phyloP scores from a whole-genome alignment of 202 grass and related monocot genomes.

The Digitaria exilis region DNA sequence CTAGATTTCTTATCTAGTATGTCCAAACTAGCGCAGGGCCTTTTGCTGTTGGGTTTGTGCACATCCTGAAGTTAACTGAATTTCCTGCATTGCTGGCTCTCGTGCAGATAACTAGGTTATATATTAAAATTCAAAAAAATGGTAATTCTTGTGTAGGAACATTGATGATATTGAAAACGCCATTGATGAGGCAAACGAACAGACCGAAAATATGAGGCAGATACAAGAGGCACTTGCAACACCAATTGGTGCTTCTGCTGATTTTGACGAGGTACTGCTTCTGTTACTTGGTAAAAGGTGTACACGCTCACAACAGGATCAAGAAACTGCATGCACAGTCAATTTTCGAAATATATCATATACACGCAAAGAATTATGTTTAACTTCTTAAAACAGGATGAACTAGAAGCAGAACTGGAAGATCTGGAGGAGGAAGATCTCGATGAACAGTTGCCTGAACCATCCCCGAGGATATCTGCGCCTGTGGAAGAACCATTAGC shows the following conservation, averaged over 20 bases:
- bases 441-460: slow-evolving; percentile 30
- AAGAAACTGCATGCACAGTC: not conserved
- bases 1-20: not conserved
- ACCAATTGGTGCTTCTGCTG: slow-evolving; percentile 54
- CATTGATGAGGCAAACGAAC: slow-evolving; percentile 53
- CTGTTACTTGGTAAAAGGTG: not conserved
- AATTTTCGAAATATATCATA: not conserved
- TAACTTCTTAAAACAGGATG: slow-evolving; percentile 43
- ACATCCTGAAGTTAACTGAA: not conserved
- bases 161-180: slow-evolving; percentile 68
- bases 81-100: not conserved
- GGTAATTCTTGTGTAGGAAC: slow-evolving; percentile 40
- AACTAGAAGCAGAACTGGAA: slow-evolving; percentile 64
- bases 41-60: not conserved
- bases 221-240: slow-evolving; percentile 64
- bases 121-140: not conserved
- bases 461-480: not conserved
- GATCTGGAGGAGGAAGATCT: slow-evolving; percentile 58
- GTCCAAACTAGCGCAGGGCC: not conserved
- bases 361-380: not conserved
- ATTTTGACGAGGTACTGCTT: slow-evolving; percentile 63
- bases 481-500: not conserved
- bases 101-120: not conserved
- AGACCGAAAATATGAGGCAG: slow-evolving; percentile 63
- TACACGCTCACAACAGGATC: not conserved